Evolutionary conservation across 208 protist species (phyloP).

Genomic region (Acanthamoeba lenticulata): DNA sequence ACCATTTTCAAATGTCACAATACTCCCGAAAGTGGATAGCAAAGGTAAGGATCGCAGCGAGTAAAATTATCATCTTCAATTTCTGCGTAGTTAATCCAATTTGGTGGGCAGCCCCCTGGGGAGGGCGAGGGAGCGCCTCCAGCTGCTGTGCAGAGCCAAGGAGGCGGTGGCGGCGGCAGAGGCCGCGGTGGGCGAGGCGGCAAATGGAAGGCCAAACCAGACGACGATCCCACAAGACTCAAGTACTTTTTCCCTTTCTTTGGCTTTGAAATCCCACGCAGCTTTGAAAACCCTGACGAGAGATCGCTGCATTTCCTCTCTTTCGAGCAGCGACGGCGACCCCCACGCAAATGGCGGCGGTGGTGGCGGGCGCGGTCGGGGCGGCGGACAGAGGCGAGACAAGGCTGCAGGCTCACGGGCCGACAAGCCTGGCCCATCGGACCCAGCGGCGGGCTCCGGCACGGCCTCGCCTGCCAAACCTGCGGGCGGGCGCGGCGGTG

Average conservation of each 20-base stretch:
- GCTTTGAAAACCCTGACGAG: not conserved
- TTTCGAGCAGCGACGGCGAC: too few relatives aligned
- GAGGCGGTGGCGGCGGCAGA: not conserved
- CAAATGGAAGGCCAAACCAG: conserved; percentile 15
- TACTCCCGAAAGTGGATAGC: not conserved
- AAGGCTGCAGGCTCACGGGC: too few relatives aligned
- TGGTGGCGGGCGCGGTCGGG: not conserved
- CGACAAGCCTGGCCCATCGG: too few relatives aligned
- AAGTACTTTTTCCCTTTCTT: not conserved
- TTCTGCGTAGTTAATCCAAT: not conserved
- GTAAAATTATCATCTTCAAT: not conserved
- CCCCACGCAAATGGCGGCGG: too few relatives aligned
- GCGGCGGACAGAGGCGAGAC: conserved; percentile 19
- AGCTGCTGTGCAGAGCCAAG: not conserved
- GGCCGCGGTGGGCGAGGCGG: not conserved
- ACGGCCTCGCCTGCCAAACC: too few relatives aligned
- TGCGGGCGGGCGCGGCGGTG: not conserved
- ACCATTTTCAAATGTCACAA: not conserved
- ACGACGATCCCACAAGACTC: not conserved
- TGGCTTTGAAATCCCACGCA: not conserved
- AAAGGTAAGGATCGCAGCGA: not conserved
- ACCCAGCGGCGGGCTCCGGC: too few relatives aligned
- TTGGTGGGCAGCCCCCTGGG: not conserved
- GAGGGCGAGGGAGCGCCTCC: not conserved
- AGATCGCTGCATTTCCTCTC: not conserved